A percentile compares a stretch with the other conserved stretches of the same genome.
These are phyloP conservation scores for Bolboschoenus planiculmis DNA, from an alignment of 176 grass and related monocot species.

Conservation along the genomic window DNA sequence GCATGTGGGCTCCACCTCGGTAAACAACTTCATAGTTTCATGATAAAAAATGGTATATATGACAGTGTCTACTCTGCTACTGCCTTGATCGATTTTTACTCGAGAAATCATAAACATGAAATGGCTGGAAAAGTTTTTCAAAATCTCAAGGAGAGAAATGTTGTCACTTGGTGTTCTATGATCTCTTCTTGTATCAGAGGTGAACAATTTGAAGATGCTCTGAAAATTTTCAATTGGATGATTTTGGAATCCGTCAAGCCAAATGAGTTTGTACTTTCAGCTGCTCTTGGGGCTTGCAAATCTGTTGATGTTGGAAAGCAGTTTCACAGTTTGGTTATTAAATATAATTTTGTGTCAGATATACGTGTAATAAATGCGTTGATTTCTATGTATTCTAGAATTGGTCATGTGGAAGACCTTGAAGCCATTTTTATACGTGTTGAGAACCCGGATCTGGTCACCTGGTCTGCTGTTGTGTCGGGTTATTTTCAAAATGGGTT, in stretches of 20 bases:
- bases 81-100: constrained; percentile 67
- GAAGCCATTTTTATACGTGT: constrained; percentile 25
- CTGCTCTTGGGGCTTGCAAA: constrained; percentile 45
- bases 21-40: constrained; percentile 62
- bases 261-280: constrained; percentile 63
- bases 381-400: constrained; percentile 71
- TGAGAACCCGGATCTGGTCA: constrained; percentile 53
- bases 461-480: constrained; percentile 56
- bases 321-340: constrained; percentile 47
- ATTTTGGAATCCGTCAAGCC: constrained; percentile 25
- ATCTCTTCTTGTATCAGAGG: constrained; percentile 45
- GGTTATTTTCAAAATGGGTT: constrained; percentile 60
- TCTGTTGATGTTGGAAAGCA: constrained; percentile 29
- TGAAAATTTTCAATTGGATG: constrained; percentile 45
- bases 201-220: constrained; percentile 34
- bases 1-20: constrained; percentile 38
- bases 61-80: constrained; percentile 43
- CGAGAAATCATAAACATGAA: constrained; percentile 27
- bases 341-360: constrained; percentile 30
- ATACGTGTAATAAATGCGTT: constrained; percentile 52
- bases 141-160: constrained; percentile 40
- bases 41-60: constrained; percentile 41
- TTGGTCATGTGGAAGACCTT: constrained; percentile 30
- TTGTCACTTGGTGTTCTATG: constrained; percentile 70
- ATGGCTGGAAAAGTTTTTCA: constrained; percentile 38